Percentiles rank a stretch among this genome's conserved stretches.
These are phyloP conservation scores for Sphaerulina musiva DNA, from an alignment of 2,329 filamentous ascomycete species.

Conservation along the genomic window DNA sequence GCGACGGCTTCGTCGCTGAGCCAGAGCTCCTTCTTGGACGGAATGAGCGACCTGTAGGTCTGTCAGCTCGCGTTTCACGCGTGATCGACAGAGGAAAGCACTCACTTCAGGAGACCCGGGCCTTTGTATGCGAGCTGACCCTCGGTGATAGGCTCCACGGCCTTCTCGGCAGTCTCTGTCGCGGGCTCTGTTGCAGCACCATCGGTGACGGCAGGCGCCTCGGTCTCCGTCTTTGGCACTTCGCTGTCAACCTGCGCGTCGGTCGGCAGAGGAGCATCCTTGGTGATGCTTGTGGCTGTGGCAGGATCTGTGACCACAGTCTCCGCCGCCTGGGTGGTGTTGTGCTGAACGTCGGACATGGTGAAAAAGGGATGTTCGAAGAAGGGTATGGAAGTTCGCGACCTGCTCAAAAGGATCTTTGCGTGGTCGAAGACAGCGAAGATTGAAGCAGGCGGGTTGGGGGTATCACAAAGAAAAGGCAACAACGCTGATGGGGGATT, in stretches of 20 bases:
- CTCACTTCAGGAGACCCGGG: conserved; percentile 83
- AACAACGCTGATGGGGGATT: neutral
- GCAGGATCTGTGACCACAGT: conserved; percentile 25
- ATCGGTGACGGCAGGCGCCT: conserved; percentile 19
- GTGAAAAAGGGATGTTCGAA: neutral
- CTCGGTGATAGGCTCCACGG: conserved; percentile 66
- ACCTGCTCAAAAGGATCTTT: neutral
- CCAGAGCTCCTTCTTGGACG: conserved; percentile 84
- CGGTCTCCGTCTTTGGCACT: conserved; percentile 35
- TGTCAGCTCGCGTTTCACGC: conserved; percentile 10
- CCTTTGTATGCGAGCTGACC: conserved; percentile 86
- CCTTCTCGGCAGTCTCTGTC: conserved; percentile 43
- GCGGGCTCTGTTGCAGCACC: conserved; percentile 39
- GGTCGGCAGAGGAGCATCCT: conserved; percentile 34
- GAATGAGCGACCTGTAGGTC: conserved; percentile 66
- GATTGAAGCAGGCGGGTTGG: neutral
- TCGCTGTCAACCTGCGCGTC: conserved; percentile 36
- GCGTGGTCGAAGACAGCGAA: neutral
- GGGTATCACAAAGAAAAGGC: neutral
- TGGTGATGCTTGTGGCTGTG: conserved; percentile 33
- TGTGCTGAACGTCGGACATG: conserved; percentile 28
- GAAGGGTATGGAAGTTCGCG: neutral
- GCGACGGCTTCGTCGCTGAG: conserved; percentile 61
- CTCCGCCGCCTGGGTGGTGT: conserved; percentile 17
- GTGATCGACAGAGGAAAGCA: neutral